Base-by-base conservation (phyloP, 2,329 filamentous ascomycete species). In the Penicillium occitanis region DNA sequence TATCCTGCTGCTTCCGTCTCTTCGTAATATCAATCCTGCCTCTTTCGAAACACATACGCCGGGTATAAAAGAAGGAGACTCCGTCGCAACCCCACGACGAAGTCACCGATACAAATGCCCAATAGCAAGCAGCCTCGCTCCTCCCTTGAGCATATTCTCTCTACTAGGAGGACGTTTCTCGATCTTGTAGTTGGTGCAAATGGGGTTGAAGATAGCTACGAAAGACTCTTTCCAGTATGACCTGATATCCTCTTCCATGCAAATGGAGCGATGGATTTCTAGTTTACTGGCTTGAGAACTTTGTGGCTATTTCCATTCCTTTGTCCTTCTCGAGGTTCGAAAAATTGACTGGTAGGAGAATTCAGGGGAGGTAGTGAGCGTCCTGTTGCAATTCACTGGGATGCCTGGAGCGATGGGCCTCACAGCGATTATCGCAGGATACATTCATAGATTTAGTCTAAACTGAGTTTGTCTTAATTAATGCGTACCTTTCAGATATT, bases 81-180 rank as follows among this genome's bases (percentile, higher is more conserved):
- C 75, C 76, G 77, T 78, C 76, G 66, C 75, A n/a, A 22, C 73
- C 71, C 73, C 69, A 77, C 84, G 83, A 80, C 77, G 77, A 76
- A 76, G 80, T 77, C 81, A 83, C 80, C 83, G 85, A 87, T 87
- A 87, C 85, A 83, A 82, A 75, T 84, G 80, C 83, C 85, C 84
- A 73, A 87, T 69, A 87, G 74, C 66, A 72, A 83, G 42, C 30
- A 55, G 22, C 22, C 28, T 64, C 59, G 25, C 61, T 35, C 46
- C 46, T 64, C 51, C 17, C 55, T 28, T 42, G 25, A 40, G 46
- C 17, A 53, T 28, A 40, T 51, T 46, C 42, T 35, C n/a, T 53
- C 22, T 59, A 35, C 25, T n/a, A 63, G 65, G 48, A 67, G 58
- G 61, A 64, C 51, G 61, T 67, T 64, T 19, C n/a, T 64, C 61